phyloP scores from a whole-genome alignment of 2,329 filamentous ascomycete species.

The Xylaria sp. region DNA sequence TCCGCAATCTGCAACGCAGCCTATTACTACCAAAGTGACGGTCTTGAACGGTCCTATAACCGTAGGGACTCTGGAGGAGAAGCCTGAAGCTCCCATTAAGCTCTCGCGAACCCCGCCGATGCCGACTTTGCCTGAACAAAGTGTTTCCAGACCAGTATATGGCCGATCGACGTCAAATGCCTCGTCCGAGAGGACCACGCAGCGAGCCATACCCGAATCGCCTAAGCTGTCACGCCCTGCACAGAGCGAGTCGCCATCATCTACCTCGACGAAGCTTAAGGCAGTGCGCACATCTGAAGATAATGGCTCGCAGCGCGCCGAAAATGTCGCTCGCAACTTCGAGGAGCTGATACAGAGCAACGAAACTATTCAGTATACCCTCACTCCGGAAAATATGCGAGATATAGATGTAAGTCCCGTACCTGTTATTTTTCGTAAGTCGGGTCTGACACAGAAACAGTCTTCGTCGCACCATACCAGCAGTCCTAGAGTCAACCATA shows the following conservation, averaged over 20 bases:
- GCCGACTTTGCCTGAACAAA: constrained; percentile 37
- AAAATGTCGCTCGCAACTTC: constrained; percentile 69
- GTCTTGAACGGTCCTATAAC: constrained; percentile 18
- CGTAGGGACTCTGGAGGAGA: constrained; percentile 23
- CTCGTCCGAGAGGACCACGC: constrained; percentile 12
- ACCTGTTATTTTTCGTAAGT: constrained; percentile 6
- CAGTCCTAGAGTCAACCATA: constrained; percentile 47
- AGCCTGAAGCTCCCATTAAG: constrained; percentile 28
- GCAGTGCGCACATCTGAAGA: constrained; percentile 62
- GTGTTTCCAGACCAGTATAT: constrained; percentile 30
- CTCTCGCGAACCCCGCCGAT: constrained; percentile 31
- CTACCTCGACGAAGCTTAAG: constrained; percentile 54
- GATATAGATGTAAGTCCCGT: constrained; percentile 66
- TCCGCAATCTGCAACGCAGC: constrained; percentile 14
- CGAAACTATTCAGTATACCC: constrained; percentile 79
- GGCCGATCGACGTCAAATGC: constrained; percentile 18
- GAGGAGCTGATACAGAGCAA: constrained; percentile 82
- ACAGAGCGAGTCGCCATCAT: constrained; percentile 54
- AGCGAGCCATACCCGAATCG: constrained; percentile 34
- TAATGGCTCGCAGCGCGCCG: constrained; percentile 48
- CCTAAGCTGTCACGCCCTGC: constrained; percentile 40
- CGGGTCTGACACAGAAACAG: constrained; percentile 35
- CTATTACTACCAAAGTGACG: constrained; percentile 28
- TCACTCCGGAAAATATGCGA: constrained; percentile 79
- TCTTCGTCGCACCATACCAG: constrained; percentile 44